Conservation (phyloP, 2,329 filamentous ascomycete genomes). For the Lasiodiplodia hormozganensis region DNA sequence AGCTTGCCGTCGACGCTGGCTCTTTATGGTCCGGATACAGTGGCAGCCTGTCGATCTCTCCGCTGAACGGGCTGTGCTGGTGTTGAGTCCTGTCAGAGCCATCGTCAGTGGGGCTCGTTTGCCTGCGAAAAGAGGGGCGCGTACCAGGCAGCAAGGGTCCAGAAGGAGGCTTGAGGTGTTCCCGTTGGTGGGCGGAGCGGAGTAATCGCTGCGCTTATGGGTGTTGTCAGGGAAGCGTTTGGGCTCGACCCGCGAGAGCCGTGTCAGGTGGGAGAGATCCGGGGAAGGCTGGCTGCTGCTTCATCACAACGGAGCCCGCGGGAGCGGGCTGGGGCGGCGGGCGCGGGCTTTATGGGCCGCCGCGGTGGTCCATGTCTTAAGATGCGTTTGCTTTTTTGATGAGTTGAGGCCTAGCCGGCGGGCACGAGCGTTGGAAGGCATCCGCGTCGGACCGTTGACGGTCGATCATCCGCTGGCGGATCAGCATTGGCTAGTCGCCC, state of each 20-base stretch:
- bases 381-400: slow-evolving; percentile 23
- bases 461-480: slow-evolving; percentile 27
- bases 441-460: slow-evolving; percentile 26
- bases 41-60: slow-evolving; percentile 28
- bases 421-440: slow-evolving; percentile 22
- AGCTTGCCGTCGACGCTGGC: slow-evolving; percentile 5
- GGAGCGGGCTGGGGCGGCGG: slow-evolving; percentile 15
- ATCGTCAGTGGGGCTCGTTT: slow-evolving; percentile 8
- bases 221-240: slow-evolving; percentile 24
- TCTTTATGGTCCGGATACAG: background rate
- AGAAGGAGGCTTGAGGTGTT: slow-evolving; percentile 3
- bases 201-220: slow-evolving; percentile 20
- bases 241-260: slow-evolving; percentile 24
- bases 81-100: slow-evolving; percentile 1
- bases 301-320: slow-evolving; percentile 24
- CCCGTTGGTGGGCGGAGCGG: slow-evolving; percentile 22
- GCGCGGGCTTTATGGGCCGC: slow-evolving; percentile 19
- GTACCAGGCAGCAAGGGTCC: slow-evolving; percentile 22
- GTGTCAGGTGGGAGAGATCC: slow-evolving; percentile 25
- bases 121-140: slow-evolving; percentile 3
- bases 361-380: slow-evolving; percentile 16
- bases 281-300: slow-evolving; percentile 16
- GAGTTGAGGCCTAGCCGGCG: slow-evolving; percentile 10
- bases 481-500: slow-evolving; percentile 22
- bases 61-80: slow-evolving; percentile 25